Evolutionary conservation across 225 moss, liverwort and hornwort genomes (phyloP).

Genomic region (Climacium dendroides): DNA sequence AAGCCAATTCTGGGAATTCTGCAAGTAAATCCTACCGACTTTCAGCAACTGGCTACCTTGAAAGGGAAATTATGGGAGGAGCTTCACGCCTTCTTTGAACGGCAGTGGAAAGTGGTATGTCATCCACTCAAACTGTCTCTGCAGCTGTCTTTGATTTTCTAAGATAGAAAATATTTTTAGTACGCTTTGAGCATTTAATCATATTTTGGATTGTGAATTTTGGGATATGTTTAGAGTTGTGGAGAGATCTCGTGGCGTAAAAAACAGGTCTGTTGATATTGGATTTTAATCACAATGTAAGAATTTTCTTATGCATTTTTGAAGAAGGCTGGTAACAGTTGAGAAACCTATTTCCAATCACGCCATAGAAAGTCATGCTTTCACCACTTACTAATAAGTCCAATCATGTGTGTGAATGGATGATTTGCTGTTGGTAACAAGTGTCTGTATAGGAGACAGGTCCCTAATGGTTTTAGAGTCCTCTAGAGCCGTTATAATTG

Average conservation of each 20-base stretch:
- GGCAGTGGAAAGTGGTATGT: slow-evolving; percentile 60
- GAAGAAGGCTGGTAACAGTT: neutral
- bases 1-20: slow-evolving; percentile 43
- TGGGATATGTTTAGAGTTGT: neutral
- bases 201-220: neutral
- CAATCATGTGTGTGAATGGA: neutral
- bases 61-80: slow-evolving; percentile 50
- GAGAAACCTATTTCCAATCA: neutral
- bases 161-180: neutral
- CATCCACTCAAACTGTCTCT: neutral
- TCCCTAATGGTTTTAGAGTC: neutral
- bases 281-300: neutral
- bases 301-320: neutral
- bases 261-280: neutral
- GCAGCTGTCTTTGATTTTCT: neutral
- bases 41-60: slow-evolving; percentile 27
- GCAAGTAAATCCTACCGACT: slow-evolving; percentile 39
- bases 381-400: neutral
- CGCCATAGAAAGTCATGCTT: neutral
- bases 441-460: neutral
- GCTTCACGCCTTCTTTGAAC: slow-evolving; percentile 51
- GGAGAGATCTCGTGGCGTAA: neutral
- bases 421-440: neutral
- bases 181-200: neutral
- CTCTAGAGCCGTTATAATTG: neutral